Percentiles rank a stretch among this genome's conserved stretches.
Evolutionary conservation across 2,329 filamentous ascomycete genomes (phyloP).

Genomic region (Mollisia scopiformis): DNA sequence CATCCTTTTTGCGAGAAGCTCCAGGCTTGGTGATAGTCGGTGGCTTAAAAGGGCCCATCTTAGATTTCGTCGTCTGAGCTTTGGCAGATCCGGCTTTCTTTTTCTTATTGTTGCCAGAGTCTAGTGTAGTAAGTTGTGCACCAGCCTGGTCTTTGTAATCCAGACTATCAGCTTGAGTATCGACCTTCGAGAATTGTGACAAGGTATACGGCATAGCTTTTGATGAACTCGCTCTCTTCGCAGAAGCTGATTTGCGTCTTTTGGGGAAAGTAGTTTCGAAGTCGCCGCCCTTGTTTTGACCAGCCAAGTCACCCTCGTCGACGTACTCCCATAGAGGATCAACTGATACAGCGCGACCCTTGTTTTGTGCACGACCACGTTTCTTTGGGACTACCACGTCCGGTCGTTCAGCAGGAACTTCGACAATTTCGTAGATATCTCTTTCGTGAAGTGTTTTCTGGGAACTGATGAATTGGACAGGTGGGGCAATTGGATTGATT

Average conservation of each 20-base stretch:
- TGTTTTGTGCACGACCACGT: slow-evolving; percentile 5
- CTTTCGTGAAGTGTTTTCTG: slow-evolving; percentile 13
- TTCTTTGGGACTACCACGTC: slow-evolving; percentile 11
- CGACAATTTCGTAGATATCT: slow-evolving; percentile 21
- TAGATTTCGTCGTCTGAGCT: slow-evolving; percentile 11
- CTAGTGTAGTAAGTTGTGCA: slow-evolving; percentile 20
- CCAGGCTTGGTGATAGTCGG: slow-evolving; percentile 29
- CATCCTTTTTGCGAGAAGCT: slow-evolving; percentile 4
- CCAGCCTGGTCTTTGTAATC: background rate
- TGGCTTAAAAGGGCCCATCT: slow-evolving; percentile 24
- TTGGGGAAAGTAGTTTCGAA: slow-evolving; percentile 13
- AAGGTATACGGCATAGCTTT: background rate
- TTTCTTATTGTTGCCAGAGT: slow-evolving; percentile 14
- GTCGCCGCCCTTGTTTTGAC: slow-evolving; percentile 11
- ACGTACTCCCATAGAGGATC: slow-evolving; percentile 20
- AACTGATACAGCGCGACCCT: slow-evolving; percentile 17
- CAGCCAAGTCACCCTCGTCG: slow-evolving; percentile 21
- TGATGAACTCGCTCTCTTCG: slow-evolving; percentile 16
- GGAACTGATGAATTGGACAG: slow-evolving; percentile 19
- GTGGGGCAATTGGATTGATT: slow-evolving; percentile 19
- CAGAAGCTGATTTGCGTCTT: slow-evolving; percentile 20
- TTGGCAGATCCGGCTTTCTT: slow-evolving; percentile 8
- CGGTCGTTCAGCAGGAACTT: slow-evolving; percentile 3
- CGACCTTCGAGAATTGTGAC: background rate
- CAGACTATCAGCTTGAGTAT: background rate